phyloP scores from a whole-genome alignment of 2,329 filamentous ascomycete species.

The Ophiosphaerella narmari region DNA sequence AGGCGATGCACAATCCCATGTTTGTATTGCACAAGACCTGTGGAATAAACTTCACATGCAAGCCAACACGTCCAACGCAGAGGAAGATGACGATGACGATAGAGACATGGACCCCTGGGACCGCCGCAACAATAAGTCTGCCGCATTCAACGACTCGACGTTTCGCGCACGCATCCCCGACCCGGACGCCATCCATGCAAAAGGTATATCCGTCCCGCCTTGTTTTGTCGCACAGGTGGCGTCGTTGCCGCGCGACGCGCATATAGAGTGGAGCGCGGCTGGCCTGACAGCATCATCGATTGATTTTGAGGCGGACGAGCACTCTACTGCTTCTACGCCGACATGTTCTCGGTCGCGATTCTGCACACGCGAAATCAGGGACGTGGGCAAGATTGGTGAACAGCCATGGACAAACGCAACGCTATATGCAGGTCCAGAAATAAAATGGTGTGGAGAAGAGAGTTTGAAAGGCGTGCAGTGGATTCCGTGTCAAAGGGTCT shows the following conservation, averaged over 20 bases:
- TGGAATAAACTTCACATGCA: slow-evolving; percentile 49
- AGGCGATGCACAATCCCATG: slow-evolving; percentile 21
- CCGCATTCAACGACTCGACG: slow-evolving; percentile 25
- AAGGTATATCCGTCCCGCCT: slow-evolving; percentile 55
- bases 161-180: slow-evolving; percentile 51
- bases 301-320: not conserved
- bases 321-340: not conserved
- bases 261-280: slow-evolving; percentile 82
- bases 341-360: slow-evolving; percentile 9
- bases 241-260: slow-evolving; percentile 72
- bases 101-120: slow-evolving; percentile 69
- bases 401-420: slow-evolving; percentile 22
- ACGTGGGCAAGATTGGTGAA: not conserved
- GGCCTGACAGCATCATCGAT: slow-evolving; percentile 52
- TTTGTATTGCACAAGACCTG: slow-evolving; percentile 45
- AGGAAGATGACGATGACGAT: slow-evolving; percentile 48
- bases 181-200: not conserved
- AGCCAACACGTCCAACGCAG: not conserved
- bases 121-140: slow-evolving; percentile 58
- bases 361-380: slow-evolving; percentile 17
- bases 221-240: slow-evolving; percentile 77
- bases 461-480: slow-evolving; percentile 26
- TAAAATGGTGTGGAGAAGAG: slow-evolving; percentile 7
- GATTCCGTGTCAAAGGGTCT: slow-evolving; percentile 40
- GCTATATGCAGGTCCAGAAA: slow-evolving; percentile 24